phyloP scores from a whole-genome alignment of 352 stramenopile species.

The Globisporangium recalcitrans region DNA sequence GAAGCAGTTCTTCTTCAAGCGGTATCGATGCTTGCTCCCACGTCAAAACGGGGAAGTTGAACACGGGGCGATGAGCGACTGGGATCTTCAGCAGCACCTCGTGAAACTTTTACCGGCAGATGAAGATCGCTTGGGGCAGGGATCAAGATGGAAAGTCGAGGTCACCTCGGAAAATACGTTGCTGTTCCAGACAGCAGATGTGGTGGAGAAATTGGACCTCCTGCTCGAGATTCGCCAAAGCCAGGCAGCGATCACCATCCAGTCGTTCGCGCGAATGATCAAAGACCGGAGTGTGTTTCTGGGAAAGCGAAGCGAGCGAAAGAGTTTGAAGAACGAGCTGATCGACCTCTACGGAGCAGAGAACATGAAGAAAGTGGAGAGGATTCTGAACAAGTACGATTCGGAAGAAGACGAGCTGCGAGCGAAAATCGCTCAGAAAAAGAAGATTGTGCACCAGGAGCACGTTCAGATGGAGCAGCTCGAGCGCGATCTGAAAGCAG shows the following conservation, averaged over 20 bases:
- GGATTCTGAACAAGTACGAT: slow-evolving; percentile 35
- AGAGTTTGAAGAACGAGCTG: slow-evolving; percentile 32
- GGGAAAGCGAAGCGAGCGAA: slow-evolving; percentile 25
- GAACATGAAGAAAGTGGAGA: slow-evolving; percentile 29
- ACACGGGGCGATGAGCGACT: slow-evolving; percentile 7
- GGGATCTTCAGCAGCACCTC: slow-evolving; percentile 18
- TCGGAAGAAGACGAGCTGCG: slow-evolving; percentile 36
- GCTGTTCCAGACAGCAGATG: slow-evolving; percentile 24
- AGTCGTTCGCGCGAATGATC: slow-evolving; percentile 39
- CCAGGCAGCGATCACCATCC: slow-evolving; percentile 27
- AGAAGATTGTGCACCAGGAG: slow-evolving; percentile 20
- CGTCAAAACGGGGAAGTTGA: background rate
- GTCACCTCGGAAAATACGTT: slow-evolving; percentile 19
- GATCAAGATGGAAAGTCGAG: slow-evolving; percentile 4
- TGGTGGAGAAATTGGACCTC: slow-evolving; percentile 38
- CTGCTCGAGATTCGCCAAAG: slow-evolving; percentile 29
- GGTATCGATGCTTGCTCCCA: slow-evolving; percentile 27
- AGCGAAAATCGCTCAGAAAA: slow-evolving; percentile 31
- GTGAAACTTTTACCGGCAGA: slow-evolving; percentile 14
- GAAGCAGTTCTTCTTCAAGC: slow-evolving; percentile 18
- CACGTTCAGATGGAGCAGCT: slow-evolving; percentile 24
- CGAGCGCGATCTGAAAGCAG: slow-evolving; percentile 33
- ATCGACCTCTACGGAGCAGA: slow-evolving; percentile 33
- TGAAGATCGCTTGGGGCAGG: background rate
- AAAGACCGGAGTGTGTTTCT: slow-evolving; percentile 23